These are phyloP conservation scores for Artemisia annua DNA, from an alignment of 129 eudicot species.

Conservation along the genomic window DNA sequence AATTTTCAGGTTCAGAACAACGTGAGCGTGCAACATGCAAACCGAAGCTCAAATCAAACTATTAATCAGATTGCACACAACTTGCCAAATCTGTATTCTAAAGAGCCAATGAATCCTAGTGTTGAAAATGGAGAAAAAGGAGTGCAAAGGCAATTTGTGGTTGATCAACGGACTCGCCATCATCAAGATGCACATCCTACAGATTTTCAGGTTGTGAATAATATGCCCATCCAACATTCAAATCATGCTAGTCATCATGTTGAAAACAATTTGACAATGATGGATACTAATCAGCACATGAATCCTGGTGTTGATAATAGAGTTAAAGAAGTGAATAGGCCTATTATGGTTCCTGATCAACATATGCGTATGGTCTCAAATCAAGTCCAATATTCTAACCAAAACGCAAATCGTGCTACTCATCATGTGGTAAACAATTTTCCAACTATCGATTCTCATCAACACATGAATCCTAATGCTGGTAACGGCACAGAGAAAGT, in stretches of 20 bases:
- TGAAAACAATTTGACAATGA: no score
- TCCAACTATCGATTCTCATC: no score
- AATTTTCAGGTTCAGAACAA: slow-evolving; percentile 5
- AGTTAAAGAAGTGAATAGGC: neutral
- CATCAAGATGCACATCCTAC: neutral
- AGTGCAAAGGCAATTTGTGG: neutral
- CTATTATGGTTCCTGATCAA: neutral
- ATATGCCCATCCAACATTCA: neutral
- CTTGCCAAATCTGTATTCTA: neutral
- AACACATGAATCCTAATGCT: no score
- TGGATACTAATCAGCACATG: neutral
- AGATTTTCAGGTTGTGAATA: neutral
- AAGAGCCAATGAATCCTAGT: neutral
- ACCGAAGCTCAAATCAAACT: neutral
- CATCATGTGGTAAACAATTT: no score
- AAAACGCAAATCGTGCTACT: no score
- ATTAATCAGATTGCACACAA: neutral
- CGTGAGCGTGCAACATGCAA: neutral
- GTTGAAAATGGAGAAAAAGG: neutral
- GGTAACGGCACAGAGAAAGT: no score
- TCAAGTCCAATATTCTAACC: no score
- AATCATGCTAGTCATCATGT: no score
- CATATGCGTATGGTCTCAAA: no score
- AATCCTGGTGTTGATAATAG: neutral
- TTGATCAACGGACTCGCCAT: slow-evolving; percentile 5